Conservation (phyloP, 805 yeast species). For the Zygoascus tannicola region DNA sequence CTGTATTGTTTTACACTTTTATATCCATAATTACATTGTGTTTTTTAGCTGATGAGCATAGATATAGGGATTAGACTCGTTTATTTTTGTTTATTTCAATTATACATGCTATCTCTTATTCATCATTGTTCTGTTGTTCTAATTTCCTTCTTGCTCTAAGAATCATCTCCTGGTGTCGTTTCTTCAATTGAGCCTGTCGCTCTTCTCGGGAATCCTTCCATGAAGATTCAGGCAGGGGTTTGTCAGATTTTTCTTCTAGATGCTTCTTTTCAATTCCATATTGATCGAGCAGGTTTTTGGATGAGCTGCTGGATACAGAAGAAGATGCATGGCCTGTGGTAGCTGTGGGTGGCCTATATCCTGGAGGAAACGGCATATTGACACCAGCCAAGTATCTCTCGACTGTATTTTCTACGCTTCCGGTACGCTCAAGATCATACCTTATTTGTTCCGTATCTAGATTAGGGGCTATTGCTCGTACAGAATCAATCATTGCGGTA, state of each 20-base stretch:
- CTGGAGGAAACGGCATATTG: conserved; percentile 37
- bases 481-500: conserved; percentile 67
- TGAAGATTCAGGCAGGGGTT: conserved; percentile 7
- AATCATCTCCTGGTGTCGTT: conserved; percentile 49
- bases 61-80: too few relatives aligned
- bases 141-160: conserved; percentile 53
- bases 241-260: conserved; percentile 6
- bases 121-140: conserved; percentile 1
- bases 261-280: conserved; percentile 32
- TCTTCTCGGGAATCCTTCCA: conserved; percentile 39
- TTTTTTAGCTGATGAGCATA: too few relatives aligned
- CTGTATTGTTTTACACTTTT: too few relatives aligned
- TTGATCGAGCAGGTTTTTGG: conserved; percentile 31
- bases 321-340: conserved; percentile 7
- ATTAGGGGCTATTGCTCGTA: conserved; percentile 72
- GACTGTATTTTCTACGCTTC: conserved; percentile 68
- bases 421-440: conserved; percentile 58
- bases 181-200: conserved; percentile 37
- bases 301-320: conserved; percentile 8
- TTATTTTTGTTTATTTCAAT: too few relatives aligned
- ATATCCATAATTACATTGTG: too few relatives aligned
- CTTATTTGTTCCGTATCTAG: conserved; percentile 61
- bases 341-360: conserved; percentile 4
- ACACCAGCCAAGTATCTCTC: conserved; percentile 58
- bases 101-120: background rate